phyloP scores from a whole-genome alignment of 2,329 filamentous ascomycete genomes.

The Ambrosiella cleistominuta region DNA sequence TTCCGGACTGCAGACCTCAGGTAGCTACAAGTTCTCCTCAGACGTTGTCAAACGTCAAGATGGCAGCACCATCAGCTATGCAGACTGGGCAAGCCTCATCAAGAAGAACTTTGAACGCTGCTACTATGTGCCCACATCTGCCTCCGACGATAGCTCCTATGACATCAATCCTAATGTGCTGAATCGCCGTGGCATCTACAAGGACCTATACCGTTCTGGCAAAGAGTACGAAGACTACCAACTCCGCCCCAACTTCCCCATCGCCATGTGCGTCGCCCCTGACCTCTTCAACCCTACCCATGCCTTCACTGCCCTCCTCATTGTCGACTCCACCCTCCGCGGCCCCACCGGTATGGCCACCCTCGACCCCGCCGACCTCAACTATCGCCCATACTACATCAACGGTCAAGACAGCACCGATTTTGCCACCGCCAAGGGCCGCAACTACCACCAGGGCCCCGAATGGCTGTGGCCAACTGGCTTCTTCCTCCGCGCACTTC shows the following conservation, averaged over 20 bases:
- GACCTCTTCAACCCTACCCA: conserved; percentile 66
- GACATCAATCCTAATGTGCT: conserved; percentile 64
- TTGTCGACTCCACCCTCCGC: conserved; percentile 63
- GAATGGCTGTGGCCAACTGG: conserved; percentile 98
- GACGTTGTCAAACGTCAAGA: conserved; percentile 51
- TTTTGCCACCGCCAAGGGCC: conserved; percentile 80
- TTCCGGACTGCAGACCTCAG: conserved; percentile 43
- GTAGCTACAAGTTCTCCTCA: conserved; percentile 49
- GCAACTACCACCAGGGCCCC: conserved; percentile 95
- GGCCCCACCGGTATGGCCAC: conserved; percentile 93
- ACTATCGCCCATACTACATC: conserved; percentile 88
- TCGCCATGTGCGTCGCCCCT: conserved; percentile 87
- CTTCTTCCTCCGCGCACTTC: conserved; percentile 79
- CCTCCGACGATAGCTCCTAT: conserved; percentile 55
- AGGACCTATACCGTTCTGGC: conserved; percentile 82
- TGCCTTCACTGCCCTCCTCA: conserved; percentile 60
- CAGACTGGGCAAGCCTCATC: conserved; percentile 63
- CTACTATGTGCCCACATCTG: conserved; percentile 64
- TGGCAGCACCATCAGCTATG: conserved; percentile 46
- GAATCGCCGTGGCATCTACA: conserved; percentile 93
- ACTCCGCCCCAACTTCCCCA: conserved; percentile 80
- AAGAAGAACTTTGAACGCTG: conserved; percentile 78
- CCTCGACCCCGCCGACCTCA: conserved; percentile 75
- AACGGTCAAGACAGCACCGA: conserved; percentile 87
- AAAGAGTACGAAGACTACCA: conserved; percentile 98